Evolutionary conservation across 2,329 filamentous ascomycete species (phyloP).

Genomic region (Monosporascus sp.): DNA sequence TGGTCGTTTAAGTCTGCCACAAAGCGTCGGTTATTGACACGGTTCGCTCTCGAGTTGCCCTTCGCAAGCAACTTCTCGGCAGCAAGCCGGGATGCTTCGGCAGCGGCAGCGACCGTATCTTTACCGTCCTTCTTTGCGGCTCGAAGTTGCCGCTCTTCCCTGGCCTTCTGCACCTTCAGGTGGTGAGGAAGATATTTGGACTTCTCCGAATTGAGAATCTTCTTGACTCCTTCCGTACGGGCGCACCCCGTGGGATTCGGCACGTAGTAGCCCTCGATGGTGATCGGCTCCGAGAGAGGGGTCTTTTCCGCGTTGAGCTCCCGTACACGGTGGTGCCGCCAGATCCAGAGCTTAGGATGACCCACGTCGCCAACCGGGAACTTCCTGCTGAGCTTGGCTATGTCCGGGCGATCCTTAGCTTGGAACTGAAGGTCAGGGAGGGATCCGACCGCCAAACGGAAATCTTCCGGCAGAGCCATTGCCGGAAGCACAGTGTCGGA

Average conservation of each 20-base stretch:
- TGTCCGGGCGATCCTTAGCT: conserved; percentile 42
- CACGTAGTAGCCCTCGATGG: conserved; percentile 68
- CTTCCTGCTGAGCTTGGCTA: conserved; percentile 42
- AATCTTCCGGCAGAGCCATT: conserved; percentile 38
- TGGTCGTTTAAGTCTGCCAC: conserved; percentile 94
- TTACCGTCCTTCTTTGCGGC: conserved; percentile 60
- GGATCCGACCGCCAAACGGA: conserved; percentile 39
- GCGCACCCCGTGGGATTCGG: conserved; percentile 80
- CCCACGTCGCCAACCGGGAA: conserved; percentile 39
- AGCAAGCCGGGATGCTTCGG: conserved; percentile 66
- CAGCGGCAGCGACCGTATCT: conserved; percentile 59
- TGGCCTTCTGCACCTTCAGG: conserved; percentile 87
- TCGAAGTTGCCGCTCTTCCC: conserved; percentile 83
- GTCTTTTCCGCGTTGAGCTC: conserved; percentile 44
- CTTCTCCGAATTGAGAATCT: conserved; percentile 95
- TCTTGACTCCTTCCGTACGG: conserved; percentile 87
- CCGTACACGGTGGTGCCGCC: conserved; percentile 50
- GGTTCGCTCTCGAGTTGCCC: conserved; percentile 86
- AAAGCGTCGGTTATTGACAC: conserved; percentile 90
- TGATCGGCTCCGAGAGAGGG: conserved; percentile 29
- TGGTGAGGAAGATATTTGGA: conserved; percentile 97
- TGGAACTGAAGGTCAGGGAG: conserved; percentile 40
- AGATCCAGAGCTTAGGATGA: conserved; percentile 50
- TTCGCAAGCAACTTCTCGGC: conserved; percentile 79
- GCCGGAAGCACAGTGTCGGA: conserved; percentile 43